Conservation (phyloP, 352 stramenopile species). For the Pythium guiyangense region DNA sequence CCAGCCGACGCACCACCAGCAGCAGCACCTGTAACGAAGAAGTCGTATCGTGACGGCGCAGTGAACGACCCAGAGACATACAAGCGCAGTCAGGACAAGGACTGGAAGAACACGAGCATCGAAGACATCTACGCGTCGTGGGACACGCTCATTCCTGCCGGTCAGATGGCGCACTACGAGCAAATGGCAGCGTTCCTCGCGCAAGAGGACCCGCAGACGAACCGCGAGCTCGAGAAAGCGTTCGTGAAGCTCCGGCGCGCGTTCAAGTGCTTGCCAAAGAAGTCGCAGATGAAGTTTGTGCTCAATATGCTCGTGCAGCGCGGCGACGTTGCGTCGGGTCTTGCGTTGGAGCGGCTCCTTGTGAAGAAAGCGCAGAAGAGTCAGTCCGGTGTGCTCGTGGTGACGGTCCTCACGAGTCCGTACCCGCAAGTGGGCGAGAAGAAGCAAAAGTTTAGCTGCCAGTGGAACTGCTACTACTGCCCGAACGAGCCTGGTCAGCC, state of each 20-base stretch:
- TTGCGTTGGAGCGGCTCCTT: conserved; percentile 72
- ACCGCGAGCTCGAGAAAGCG: conserved; percentile 77
- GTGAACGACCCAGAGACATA: conserved; percentile 83
- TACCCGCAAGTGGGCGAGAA: conserved; percentile 78
- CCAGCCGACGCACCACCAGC: background rate
- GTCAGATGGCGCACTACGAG: conserved; percentile 67
- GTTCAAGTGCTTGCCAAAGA: conserved; percentile 90
- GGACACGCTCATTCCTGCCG: conserved; percentile 75
- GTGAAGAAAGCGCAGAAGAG: conserved; percentile 90
- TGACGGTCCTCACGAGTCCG: conserved; percentile 91
- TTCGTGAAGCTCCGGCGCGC: conserved; percentile 78
- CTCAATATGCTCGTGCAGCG: conserved; percentile 72
- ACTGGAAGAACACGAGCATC: conserved; percentile 82
- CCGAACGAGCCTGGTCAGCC: conserved; percentile 91
- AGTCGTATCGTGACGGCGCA: conserved; percentile 20
- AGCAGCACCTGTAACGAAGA: too few relatives aligned
- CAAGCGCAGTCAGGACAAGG: conserved; percentile 71
- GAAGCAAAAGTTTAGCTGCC: conserved; percentile 87
- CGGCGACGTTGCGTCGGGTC: conserved; percentile 32
- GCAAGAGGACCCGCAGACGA: conserved; percentile 60
- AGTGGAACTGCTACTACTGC: conserved; percentile 96
- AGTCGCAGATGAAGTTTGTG: conserved; percentile 90
- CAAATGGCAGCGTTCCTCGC: conserved; percentile 84
- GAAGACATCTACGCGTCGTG: conserved; percentile 86
- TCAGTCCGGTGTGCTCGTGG: conserved; percentile 87